These are phyloP conservation scores for Suhomyces terraborum DNA, from an alignment of 1,139 yeast species.

Conservation along the genomic window DNA sequence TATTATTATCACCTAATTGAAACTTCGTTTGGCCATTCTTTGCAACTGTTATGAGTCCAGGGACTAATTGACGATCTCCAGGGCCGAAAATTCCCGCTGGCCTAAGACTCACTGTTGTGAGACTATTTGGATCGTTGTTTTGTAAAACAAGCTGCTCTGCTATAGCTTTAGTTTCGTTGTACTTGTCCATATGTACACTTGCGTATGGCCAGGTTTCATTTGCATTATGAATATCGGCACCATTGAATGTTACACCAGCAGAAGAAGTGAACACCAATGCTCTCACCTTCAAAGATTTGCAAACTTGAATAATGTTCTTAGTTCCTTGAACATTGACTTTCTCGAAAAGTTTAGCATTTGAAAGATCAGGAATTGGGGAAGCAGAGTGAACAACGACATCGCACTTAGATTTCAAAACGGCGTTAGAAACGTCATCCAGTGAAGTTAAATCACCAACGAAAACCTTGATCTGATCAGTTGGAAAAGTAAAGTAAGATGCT, in stretches of 20 bases:
- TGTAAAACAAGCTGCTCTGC: conserved; percentile 83
- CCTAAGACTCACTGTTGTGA: conserved; percentile 80
- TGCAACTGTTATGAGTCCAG: conserved; percentile 86
- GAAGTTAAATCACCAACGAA: conserved; percentile 87
- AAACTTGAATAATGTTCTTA: conserved; percentile 65
- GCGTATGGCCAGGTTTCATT: conserved; percentile 96
- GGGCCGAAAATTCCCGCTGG: conserved; percentile 99
- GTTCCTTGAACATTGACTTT: conserved; percentile 95
- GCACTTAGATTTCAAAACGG: conserved; percentile 61
- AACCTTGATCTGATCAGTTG: conserved; percentile 54
- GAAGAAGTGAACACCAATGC: conserved; percentile 94
- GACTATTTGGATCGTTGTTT: conserved; percentile 60
- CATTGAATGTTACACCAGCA: conserved; percentile 96
- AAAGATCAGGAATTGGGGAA: conserved; percentile 65
- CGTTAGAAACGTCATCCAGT: conserved; percentile 63
- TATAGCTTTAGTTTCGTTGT: conserved; percentile 90
- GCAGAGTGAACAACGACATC: conserved; percentile 92
- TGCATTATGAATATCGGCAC: conserved; percentile 85
- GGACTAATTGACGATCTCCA: conserved; percentile 95
- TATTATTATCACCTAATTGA: conserved; percentile 92
- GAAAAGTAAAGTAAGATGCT: conserved; percentile 74
- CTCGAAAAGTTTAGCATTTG: conserved; percentile 66
- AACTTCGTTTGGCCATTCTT: conserved; percentile 83
- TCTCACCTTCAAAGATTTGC: conserved; percentile 53
- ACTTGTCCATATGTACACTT: conserved; percentile 89